Conservation (phyloP, 2,329 filamentous ascomycete species). For the Fusarium irregulare region DNA sequence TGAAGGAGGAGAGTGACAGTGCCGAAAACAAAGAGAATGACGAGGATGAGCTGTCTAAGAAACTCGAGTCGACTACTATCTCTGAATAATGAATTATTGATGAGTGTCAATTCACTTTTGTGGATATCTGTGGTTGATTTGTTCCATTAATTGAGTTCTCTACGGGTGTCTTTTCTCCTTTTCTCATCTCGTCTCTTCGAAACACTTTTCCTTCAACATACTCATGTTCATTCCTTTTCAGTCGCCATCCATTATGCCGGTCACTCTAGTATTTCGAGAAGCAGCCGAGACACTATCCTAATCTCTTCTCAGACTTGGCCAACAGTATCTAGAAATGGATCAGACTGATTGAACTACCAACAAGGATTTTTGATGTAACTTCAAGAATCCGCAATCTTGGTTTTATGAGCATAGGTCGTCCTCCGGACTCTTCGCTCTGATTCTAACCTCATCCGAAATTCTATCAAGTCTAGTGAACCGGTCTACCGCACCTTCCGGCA, state of each 20-base stretch:
- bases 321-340: background rate
- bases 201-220: background rate
- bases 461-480: no score
- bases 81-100: conserved; percentile 12
- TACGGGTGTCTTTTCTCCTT: background rate
- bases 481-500: background rate
- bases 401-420: background rate
- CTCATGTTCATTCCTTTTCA: background rate
- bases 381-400: background rate
- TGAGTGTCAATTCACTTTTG: background rate
- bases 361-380: background rate
- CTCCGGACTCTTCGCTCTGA: background rate
- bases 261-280: background rate
- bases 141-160: background rate
- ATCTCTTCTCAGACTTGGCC: background rate
- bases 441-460: background rate
- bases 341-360: background rate
- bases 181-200: background rate
- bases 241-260: background rate
- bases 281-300: background rate
- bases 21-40: background rate
- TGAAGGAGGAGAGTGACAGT: background rate
- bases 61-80: conserved; percentile 36
- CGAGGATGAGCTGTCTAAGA: conserved; percentile 24
- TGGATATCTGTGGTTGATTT: background rate